Percentiles rank a stretch among this genome's conserved stretches.
Evolutionary conservation across 768 basidiomycete species (phyloP).

Genomic region (Neoboletus subvelutipes): DNA sequence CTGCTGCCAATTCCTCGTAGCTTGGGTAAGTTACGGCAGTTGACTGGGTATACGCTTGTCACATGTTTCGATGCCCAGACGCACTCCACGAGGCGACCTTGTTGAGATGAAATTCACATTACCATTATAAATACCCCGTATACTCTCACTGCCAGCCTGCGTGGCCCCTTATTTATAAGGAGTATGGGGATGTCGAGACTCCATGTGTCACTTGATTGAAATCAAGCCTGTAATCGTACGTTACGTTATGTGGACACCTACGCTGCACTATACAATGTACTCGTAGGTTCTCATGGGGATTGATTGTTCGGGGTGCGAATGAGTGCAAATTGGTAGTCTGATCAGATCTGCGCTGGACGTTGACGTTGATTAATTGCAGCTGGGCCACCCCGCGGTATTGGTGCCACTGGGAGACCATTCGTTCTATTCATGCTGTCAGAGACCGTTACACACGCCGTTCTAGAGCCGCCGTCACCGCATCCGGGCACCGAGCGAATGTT

Average conservation of each 20-base stretch:
- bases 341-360: conserved; percentile 1
- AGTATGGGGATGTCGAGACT: conserved; percentile 10
- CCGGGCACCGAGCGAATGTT: background rate
- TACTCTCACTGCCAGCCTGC: conserved; percentile 20
- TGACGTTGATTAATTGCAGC: background rate
- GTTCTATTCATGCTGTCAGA: conserved; percentile 5
- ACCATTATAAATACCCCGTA: conserved; percentile 25
- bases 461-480: conserved; percentile 17
- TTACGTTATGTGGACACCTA: conserved; percentile 21
- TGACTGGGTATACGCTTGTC: background rate
- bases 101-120: conserved; percentile 21
- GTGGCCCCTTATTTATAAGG: conserved; percentile 11
- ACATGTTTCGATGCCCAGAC: conserved; percentile 13
- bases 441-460: conserved; percentile 2
- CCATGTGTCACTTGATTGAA: conserved; percentile 6
- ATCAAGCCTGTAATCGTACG: conserved; percentile 13
- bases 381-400: background rate
- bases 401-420: background rate
- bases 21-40: conserved; percentile 1
- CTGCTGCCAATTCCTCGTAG: conserved; percentile 9
- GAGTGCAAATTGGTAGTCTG: background rate
- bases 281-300: background rate
- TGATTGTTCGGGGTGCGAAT: background rate
- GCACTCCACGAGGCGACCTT: conserved; percentile 29
- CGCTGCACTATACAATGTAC: conserved; percentile 11